A percentile compares a stretch with the other conserved stretches of the same genome.
Evolutionary conservation across 805 yeast genomes (phyloP).

Genomic region (Nakazawaea wickerhamii): DNA sequence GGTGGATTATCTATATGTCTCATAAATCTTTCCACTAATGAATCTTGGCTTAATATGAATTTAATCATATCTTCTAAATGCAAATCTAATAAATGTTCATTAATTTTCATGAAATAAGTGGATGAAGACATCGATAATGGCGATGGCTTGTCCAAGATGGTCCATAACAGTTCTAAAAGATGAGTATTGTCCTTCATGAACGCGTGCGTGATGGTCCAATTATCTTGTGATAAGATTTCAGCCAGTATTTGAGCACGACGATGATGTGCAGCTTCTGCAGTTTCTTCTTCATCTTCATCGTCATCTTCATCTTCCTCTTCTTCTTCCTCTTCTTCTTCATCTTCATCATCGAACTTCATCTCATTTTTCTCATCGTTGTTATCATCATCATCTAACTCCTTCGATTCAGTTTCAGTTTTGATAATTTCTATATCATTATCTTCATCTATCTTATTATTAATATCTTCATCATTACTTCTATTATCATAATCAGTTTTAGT

Average conservation of each 20-base stretch:
- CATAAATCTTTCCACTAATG: constrained; percentile 74
- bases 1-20: constrained; percentile 90
- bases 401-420: constrained; percentile 27
- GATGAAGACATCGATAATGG: constrained; percentile 74
- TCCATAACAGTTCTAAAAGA: constrained; percentile 72
- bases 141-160: constrained; percentile 59
- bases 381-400: constrained; percentile 18
- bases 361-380: constrained; percentile 19
- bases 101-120: constrained; percentile 85
- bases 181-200: constrained; percentile 64
- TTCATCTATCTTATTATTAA: constrained; percentile 14
- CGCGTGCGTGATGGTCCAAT: constrained; percentile 89
- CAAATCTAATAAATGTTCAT: constrained; percentile 84
- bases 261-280: constrained; percentile 28
- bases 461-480: constrained; percentile 8
- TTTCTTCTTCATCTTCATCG: constrained; percentile 26
- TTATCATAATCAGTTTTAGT: constrained; percentile 4
- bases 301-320: constrained; percentile 22
- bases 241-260: constrained; percentile 67
- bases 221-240: constrained; percentile 85
- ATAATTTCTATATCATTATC: constrained; percentile 6
- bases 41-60: constrained; percentile 64
- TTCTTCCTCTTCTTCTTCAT: constrained; percentile 14
- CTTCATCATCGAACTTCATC: constrained; percentile 20
- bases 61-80: constrained; percentile 73